phyloP scores from a whole-genome alignment of 1,139 yeast species.

The Yamadazyma diddensiae region DNA sequence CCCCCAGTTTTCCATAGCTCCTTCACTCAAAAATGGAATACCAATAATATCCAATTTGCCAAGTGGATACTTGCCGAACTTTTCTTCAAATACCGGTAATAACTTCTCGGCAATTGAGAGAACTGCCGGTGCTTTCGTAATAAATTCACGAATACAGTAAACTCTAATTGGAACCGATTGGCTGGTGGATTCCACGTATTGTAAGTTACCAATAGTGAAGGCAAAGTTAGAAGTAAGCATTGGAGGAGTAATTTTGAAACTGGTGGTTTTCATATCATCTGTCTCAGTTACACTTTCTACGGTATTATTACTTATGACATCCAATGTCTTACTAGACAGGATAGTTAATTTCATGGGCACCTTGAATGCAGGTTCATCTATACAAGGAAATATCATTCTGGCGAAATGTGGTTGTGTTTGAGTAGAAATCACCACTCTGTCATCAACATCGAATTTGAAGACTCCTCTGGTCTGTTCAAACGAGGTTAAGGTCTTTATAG shows the following conservation, averaged over 20 bases:
- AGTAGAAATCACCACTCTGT: slow-evolving; percentile 58
- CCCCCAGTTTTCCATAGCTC: slow-evolving; percentile 81
- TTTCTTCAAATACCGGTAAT: slow-evolving; percentile 43
- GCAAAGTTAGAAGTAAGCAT: slow-evolving; percentile 64
- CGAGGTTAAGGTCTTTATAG: slow-evolving; percentile 52
- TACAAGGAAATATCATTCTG: slow-evolving; percentile 57
- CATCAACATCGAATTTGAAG: slow-evolving; percentile 57
- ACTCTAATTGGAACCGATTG: slow-evolving; percentile 43
- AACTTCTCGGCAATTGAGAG: slow-evolving; percentile 43
- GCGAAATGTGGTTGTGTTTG: slow-evolving; percentile 71
- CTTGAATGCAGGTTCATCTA: slow-evolving; percentile 61
- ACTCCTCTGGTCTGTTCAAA: slow-evolving; percentile 64
- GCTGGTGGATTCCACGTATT: slow-evolving; percentile 38
- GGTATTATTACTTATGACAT: slow-evolving; percentile 48
- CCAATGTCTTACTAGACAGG: slow-evolving; percentile 41
- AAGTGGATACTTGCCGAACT: slow-evolving; percentile 53
- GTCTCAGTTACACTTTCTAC: slow-evolving; percentile 21
- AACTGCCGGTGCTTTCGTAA: slow-evolving; percentile 37
- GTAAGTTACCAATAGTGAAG: slow-evolving; percentile 64
- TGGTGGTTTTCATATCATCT: slow-evolving; percentile 26
- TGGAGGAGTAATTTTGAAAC: slow-evolving; percentile 52
- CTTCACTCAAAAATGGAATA: slow-evolving; percentile 67
- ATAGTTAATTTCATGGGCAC: slow-evolving; percentile 49
- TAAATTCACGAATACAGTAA: slow-evolving; percentile 51
- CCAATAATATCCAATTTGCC: slow-evolving; percentile 63